phyloP scores from a whole-genome alignment of 768 basidiomycete species.

The Leucogyrophana mollusca region DNA sequence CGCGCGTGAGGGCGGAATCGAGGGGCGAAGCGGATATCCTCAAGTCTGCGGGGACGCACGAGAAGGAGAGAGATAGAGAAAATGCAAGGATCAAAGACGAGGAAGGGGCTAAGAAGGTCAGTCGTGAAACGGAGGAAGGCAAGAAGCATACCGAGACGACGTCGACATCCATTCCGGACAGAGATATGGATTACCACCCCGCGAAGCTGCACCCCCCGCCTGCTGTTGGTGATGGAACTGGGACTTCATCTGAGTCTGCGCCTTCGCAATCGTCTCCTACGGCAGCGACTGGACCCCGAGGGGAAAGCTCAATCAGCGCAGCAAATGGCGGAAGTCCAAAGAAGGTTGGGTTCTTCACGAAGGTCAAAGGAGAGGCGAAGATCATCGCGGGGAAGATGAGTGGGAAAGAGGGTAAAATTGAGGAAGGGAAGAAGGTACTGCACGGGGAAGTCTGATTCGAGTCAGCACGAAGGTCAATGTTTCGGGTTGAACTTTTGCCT shows the following conservation, averaged over 20 bases:
- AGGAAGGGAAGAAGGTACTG: conserved; percentile 25
- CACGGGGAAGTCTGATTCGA: conserved; percentile 19
- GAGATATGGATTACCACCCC: conserved; percentile 22
- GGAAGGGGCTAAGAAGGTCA: background rate
- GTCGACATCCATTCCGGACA: background rate
- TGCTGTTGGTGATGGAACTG: conserved; percentile 14
- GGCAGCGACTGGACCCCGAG: no score
- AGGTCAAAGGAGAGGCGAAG: conserved; percentile 34
- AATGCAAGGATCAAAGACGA: background rate
- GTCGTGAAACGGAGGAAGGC: conserved; percentile 1
- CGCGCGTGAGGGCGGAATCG: background rate
- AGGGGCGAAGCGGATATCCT: background rate
- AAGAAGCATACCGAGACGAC: background rate
- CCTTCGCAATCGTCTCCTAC: no score
- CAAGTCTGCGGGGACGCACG: background rate
- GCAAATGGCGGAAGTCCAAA: conserved; percentile 8
- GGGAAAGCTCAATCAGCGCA: background rate
- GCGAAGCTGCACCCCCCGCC: conserved; percentile 27
- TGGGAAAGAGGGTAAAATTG: conserved; percentile 25
- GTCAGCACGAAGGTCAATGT: no score
- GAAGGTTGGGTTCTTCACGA: conserved; percentile 25
- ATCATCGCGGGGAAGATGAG: conserved; percentile 29
- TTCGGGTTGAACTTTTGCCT: no score
- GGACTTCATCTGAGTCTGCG: conserved; percentile 3
- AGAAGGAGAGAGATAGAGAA: background rate